phyloP scores from a whole-genome alignment of 108 stramenopile species.

The Cyclotella atomus region DNA sequence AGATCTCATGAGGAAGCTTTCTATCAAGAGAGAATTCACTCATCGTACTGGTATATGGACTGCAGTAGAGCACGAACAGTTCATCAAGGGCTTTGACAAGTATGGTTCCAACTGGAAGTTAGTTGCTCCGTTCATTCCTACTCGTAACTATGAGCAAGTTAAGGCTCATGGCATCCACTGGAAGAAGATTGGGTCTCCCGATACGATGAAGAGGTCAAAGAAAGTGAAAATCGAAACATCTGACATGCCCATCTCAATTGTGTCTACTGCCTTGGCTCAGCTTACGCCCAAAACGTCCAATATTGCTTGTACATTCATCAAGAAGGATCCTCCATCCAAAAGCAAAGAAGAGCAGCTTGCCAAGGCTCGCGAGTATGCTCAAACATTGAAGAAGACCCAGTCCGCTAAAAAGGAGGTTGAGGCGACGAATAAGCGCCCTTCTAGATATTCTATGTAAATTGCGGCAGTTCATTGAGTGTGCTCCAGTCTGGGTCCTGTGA shows the following conservation, averaged over 20 bases:
- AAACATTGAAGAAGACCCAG: background rate
- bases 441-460: background rate
- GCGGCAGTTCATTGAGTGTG: too few relatives aligned
- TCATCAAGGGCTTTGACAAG: slow-evolving; percentile 26
- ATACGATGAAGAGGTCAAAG: slow-evolving; percentile 26
- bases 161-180: slow-evolving; percentile 43
- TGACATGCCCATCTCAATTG: background rate
- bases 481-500: too few relatives aligned
- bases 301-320: background rate
- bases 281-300: background rate
- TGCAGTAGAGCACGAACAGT: slow-evolving; percentile 39
- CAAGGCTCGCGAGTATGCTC: background rate
- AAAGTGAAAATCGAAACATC: background rate
- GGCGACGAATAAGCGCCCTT: background rate
- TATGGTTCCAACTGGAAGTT: slow-evolving; percentile 31
- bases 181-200: slow-evolving; percentile 37
- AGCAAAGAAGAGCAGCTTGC: background rate
- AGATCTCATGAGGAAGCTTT: background rate
- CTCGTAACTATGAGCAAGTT: slow-evolving; percentile 39
- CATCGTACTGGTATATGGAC: slow-evolving; percentile 36
- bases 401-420: slow-evolving; percentile 1
- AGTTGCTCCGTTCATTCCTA: slow-evolving; percentile 32
- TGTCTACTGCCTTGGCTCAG: background rate
- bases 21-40: background rate
- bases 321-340: background rate